Conservation (phyloP, 2,329 filamentous ascomycete genomes). For the Cladophialophora bantiana region DNA sequence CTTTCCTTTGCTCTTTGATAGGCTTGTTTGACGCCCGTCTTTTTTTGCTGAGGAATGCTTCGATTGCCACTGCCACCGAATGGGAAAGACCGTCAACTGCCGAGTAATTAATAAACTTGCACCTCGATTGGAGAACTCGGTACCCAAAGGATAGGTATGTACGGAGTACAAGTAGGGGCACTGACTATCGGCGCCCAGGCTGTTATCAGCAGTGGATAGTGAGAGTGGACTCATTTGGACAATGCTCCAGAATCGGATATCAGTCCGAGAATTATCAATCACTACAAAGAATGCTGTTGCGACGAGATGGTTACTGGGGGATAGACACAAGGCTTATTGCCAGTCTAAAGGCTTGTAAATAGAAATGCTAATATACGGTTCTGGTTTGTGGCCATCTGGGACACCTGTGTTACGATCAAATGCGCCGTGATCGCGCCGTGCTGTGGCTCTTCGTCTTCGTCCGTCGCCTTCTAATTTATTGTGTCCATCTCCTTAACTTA, state of each 20-base stretch:
- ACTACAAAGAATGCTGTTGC: neutral
- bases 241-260: neutral
- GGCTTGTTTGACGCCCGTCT: conserved; percentile 7
- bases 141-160: neutral
- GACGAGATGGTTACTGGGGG: neutral
- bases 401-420: neutral
- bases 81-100: neutral
- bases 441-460: neutral
- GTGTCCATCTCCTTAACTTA: neutral
- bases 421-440: neutral
- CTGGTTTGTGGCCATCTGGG: neutral
- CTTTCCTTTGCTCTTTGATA: conserved; percentile 6
- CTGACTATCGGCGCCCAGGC: neutral
- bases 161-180: too few relatives aligned
- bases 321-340: neutral
- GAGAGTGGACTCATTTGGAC: neutral
- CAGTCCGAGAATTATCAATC: neutral
- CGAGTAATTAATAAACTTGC: conserved; percentile 4
- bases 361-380: neutral
- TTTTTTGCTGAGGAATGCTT: conserved; percentile 1
- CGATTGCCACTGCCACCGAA: neutral
- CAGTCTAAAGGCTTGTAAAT: neutral
- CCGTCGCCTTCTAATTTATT: neutral
- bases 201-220: neutral
- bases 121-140: neutral